Base-by-base conservation (phyloP, 192 early-diverging fungal genomes). In the Obelidium mucronatum region DNA sequence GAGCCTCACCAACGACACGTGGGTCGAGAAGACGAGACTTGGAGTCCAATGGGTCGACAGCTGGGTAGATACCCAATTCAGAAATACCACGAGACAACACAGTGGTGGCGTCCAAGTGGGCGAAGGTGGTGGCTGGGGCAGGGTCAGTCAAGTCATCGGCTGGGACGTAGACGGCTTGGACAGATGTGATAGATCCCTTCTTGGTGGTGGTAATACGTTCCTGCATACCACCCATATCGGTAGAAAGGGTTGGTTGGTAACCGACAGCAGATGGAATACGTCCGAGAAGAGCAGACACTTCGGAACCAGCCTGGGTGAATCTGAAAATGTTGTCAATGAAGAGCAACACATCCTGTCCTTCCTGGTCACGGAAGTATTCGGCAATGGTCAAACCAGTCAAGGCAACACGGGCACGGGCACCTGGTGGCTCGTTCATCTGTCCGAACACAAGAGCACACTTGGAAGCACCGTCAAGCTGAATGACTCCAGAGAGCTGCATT, bases 301-400 rank as follows among this genome's bases (percentile, higher is more conserved):
- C 97, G 73, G 97, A 98, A 95, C 97, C 97, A 84, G 97, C 97
- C 88, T 98, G 97, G 56, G 96, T 98, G 92, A 98, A 98, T 83
- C 97, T 91, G 95, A 98, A 98, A 93, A 98, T 97, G 93, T 98
- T 98, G 93, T 98, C 97, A 84, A 98, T 94, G 90, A 98, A 98
- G 79, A 98, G 92, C 77, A 98, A 90, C 91, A 98, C 97, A 83
- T 98, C 97, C 90, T 98, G 96, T 79, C 96, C 96, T 85, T 98
- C 97, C 82, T 94, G 92, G 88, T 98, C 97, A 94, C 97, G 96
- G 95, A 98, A 98, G 90, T 98, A 97, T 88, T 98, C 97, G 80
- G 97, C 97, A 80, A 98, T 94, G 80, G 97, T 98, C 81, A 98
- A 87, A 73, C 96, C 96, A 65, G 96, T 97, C 79, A 97, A 87